Conservation (phyloP, 352 stramenopile species). For the Aphanomyces euteiches region DNA sequence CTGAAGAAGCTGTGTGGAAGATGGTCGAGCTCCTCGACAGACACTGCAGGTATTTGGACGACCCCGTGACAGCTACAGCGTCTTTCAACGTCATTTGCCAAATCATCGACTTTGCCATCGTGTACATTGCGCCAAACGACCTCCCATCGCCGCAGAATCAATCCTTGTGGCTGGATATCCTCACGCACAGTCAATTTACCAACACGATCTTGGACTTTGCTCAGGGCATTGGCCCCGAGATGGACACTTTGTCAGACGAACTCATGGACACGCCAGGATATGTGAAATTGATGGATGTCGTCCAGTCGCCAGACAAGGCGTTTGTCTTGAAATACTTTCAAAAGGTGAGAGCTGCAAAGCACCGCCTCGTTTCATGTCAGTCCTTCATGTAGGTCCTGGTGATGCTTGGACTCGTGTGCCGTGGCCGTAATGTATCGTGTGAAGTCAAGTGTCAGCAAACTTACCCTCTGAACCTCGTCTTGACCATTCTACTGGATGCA, state of each 20-base stretch:
- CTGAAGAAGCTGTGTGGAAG: conserved; percentile 3
- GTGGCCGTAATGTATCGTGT: neutral
- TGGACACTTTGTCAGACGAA: conserved; percentile 3
- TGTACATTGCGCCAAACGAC: conserved; percentile 15
- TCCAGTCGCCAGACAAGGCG: neutral
- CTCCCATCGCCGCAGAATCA: conserved; percentile 4
- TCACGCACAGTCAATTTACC: conserved; percentile 6
- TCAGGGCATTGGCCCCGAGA: neutral
- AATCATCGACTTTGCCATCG: conserved; percentile 10
- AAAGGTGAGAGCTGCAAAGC: conserved; percentile 3
- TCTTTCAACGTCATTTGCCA: conserved; percentile 6
- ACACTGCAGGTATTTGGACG: neutral
- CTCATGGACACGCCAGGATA: neutral
- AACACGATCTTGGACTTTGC: conserved; percentile 4
- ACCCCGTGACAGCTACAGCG: neutral
- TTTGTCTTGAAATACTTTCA: conserved; percentile 7
- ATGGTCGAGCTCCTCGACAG: neutral
- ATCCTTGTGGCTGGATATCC: neutral
- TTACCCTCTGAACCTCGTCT: conserved; percentile 11
- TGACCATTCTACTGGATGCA: conserved; percentile 19
- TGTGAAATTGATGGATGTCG: neutral
- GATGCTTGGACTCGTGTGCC: neutral
- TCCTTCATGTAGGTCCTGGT: neutral
- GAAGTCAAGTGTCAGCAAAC: conserved; percentile 17
- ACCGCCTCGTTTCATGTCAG: neutral